Base-by-base conservation (phyloP, 176 grass and related monocot species). In the Carex pumila region DNA sequence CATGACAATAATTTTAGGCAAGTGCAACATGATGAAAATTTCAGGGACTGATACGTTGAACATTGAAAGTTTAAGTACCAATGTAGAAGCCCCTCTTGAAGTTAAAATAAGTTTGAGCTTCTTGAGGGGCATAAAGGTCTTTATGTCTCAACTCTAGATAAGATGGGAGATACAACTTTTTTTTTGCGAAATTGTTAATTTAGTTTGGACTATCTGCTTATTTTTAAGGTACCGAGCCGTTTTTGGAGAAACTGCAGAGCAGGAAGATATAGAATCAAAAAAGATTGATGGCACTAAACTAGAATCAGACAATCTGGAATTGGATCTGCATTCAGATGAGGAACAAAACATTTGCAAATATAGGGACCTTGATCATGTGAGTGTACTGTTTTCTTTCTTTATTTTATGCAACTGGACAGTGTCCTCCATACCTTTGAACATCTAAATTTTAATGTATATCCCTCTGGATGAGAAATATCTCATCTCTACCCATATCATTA, bases 141-240 rank as follows among this genome's bases (percentile, higher is more conserved):
- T 36, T 80, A 57, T 59, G 12, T 69, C 15, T 37, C 65, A 68
- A 68, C 65, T 37, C 13, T 69, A 39, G 65, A 13, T 29, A 69
- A 69, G 65, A 80, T 59, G 6, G 15, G 5, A 58, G 85, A 1
- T 59, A 60, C 86, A 0, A 25, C 56, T 25, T 84, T 71, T 25
- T 43, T 84, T 61, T 19, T 47, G 34, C 62, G 41, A n/a, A 66
- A 3, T 34, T 29, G 64, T 52, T 81, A 25, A 81, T 49, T 86
- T 75, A 68, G 61, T 31, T 19, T 3, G 11, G 63, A 80, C 14
- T 7, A 67, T 56, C 81, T 71, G 17, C 75, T 43, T 12, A 17
- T 77, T 79, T 86, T 84, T 66, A 85, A 99, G 96, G 87, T 99
- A 95, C 70, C 92, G 86, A 86, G 91, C 93, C 2, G 91, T 99